Evolutionary conservation across 192 early-diverging fungal genomes (phyloP), one percentile per base, ranked within the genome.

Genomic region (Chytriomyces sp.): DNA sequence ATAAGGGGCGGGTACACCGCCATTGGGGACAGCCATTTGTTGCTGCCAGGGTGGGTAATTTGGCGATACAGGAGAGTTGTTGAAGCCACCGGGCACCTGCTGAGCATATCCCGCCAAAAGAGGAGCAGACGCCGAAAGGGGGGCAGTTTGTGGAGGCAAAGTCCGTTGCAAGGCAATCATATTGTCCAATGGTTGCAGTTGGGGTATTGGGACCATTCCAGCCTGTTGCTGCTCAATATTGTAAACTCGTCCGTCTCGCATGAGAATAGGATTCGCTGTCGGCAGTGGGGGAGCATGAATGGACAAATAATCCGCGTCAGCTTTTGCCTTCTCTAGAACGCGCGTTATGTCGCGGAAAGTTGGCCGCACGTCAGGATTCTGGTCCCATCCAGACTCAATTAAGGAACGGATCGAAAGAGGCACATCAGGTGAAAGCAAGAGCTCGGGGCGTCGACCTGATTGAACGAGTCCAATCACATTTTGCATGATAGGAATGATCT

Each of bases 291-390:
- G 53, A 4, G 68, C 34, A 39, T 70, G 59, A 25, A 70, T 59
- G 5, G 68, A 70, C 8, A 5, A 10, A 30, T 59, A 70, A 59
- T 70, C 68, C 8, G 68, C 68, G 17, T 70, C 68, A 7, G 68
- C 7, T 44, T 70, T 70, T n/a, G 68, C 68, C 38, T 41, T 57
- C 40, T 70, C 68, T 14, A 70, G 39, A 7, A 59, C 25, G 6
- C 68, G 68, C n/a, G 68, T 70, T 37, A 70, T 59, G 12, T 70
- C 68, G 26, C 68, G 28, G 57, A 70, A 70, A 39, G 68, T 70
- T 7, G 68, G 68, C 8, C 68, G 36, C 57, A 14, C 41, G n/a
- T 70, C 68, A 0, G 68, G 68, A 31, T 70, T 70, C 44, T 70
- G 55, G 39, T 70, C 68, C 68, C 68, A 70, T 59, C 68, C 68